Base-by-base conservation (phyloP, 1,284 basidiomycete genomes). In the Ustilago tritici region DNA sequence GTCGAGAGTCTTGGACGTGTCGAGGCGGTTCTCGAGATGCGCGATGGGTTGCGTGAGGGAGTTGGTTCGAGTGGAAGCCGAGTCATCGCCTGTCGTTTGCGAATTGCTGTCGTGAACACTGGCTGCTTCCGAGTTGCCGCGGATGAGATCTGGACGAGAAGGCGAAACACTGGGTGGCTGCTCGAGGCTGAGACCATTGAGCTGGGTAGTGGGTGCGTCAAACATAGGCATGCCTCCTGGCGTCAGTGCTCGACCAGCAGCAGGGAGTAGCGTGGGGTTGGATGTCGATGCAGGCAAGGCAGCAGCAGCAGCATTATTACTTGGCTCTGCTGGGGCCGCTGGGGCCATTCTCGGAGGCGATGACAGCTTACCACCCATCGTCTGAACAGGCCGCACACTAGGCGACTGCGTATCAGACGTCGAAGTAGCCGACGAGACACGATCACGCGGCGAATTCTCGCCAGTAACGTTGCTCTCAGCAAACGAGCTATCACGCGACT, bases 1-100 rank as follows among this genome's bases (percentile, higher is more conserved):
- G 86, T 99, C 96, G 38, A 98, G 88, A 5, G 93, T 94, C 35
- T 90, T 89, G 53, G 92, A 90, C 0, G 94, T 92, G 61, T 92
- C 90, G 50, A 99, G 89, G 35, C 93, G 90, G 38, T 90, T 88
- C 85, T 99, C 96, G 28, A 99, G 89, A 80, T 95, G 92, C 28
- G 80, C 81, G 61, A 81, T 65, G 46, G 79, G 76, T 60, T 70
- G 70, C 28, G 57, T 52, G 47, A 70, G 41, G 56, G 75, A 77
- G 35, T 65, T 61, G 57, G 70, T 70, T n/a, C 64, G 58, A 2
- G 63, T 56, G 6, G 70, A 68, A 14, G 59, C 36, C 8, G 70
- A 54, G 43, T 69, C 62, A 4, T 65, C 56, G 28, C 32, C 55
- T 12, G 58, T 46, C 15, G 66, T 65, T 46, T 69, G 65, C 5